Percentiles rank a stretch among this genome's conserved stretches.
phyloP scores from a whole-genome alignment of 441 rosid genomes.

The Pelargonium cotyledonis region DNA sequence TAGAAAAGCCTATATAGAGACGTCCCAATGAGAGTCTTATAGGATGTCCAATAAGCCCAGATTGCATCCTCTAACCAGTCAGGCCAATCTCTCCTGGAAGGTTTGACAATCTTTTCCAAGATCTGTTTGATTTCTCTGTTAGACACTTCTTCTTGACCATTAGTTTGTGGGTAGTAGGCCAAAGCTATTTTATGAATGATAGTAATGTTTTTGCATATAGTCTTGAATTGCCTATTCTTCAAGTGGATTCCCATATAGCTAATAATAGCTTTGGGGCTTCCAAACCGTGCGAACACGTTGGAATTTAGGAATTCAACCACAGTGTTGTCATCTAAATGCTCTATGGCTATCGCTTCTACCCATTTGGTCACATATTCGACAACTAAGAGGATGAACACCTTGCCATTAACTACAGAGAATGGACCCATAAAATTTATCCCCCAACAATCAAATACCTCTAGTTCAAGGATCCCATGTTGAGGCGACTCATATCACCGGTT shows the following conservation, averaged over 20 bases:
- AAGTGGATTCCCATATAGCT: neutral
- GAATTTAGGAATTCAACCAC: neutral
- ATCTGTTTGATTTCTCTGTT: neutral
- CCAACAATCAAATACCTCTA: too few relatives aligned
- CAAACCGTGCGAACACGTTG: too few relatives aligned
- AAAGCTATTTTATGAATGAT: neutral
- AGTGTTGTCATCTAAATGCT: too few relatives aligned
- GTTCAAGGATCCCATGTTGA: too few relatives aligned
- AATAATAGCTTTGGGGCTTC: neutral
- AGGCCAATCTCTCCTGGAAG: neutral
- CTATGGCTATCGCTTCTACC: too few relatives aligned
- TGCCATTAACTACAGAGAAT: too few relatives aligned
- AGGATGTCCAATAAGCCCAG: slow-evolving; percentile 2
- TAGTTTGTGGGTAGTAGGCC: neutral
- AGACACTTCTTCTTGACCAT: neutral
- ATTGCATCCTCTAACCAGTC: neutral
- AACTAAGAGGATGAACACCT: too few relatives aligned
- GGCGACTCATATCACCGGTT: too few relatives aligned
- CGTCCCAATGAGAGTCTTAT: neutral
- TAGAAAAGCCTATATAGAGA: neutral
- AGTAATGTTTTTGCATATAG: neutral
- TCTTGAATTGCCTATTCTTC: neutral
- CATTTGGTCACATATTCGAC: too few relatives aligned
- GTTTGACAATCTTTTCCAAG: neutral
- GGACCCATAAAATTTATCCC: too few relatives aligned